Base-by-base conservation (phyloP, 257 asterid genomes). In the Oldenlandia corymbosa region DNA sequence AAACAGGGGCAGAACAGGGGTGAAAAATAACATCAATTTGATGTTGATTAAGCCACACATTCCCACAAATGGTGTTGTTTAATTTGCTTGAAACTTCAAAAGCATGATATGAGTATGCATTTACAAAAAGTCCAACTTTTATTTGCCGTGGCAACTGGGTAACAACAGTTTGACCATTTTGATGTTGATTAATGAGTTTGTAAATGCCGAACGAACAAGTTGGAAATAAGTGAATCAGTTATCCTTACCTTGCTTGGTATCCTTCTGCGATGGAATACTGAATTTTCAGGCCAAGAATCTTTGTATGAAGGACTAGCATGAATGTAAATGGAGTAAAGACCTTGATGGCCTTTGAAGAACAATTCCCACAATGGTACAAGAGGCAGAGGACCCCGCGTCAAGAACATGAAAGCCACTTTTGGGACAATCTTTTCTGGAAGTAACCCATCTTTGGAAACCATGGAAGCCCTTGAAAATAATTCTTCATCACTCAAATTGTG, bases 351-450 rank as follows among this genome's bases (percentile, higher is more conserved):
- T 27, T 75, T 66, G 56, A 86, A 86, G 49, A 84, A 86, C 75
- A 60, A 54, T 10, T 81, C 91, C 91, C 91, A 84, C 34, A 87
- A 28, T 0, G 85, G 89, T 20, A 84, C 79, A 17, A 87, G 84
- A 1, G 91, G 91, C 75, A 84, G 55, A 14, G 83, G 73, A 42
- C 95, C 89, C 20, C 83, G 82, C 34, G 92, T 79, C 88, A 87
- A 70, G 75, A 80, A 87, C 95, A 87, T 82, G 27, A 86, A 86
- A 26, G 95, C 92, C 72, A 84, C 76, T 34, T 79, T 84, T 0
- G 69, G 67, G 1, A 72, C 75, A 57, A 31, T 27, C 39, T 27
- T 6, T 24, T 14, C n/a, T 4, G 60, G 52, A n/a, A 61, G 65
- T 16, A 55, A 67, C 55, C 51, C 26, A 42, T 47, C 45, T 34